These are phyloP conservation scores for Rhizopogon salebrosus DNA, from an alignment of 768 basidiomycete species.

Conservation along the genomic window DNA sequence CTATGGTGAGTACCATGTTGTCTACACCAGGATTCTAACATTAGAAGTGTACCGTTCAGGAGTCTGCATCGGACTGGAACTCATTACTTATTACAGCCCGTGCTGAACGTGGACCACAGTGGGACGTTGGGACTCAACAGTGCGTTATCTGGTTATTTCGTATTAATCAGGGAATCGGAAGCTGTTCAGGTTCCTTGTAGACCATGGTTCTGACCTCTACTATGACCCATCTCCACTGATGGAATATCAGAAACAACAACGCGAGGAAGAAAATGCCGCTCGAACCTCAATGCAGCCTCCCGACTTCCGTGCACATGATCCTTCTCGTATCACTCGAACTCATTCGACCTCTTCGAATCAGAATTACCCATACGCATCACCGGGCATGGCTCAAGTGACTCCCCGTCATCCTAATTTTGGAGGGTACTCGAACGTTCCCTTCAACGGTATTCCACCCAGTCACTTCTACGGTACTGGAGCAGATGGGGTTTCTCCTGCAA, in stretches of 20 bases:
- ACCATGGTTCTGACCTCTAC: conserved; percentile 65
- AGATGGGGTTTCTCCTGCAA: conserved; percentile 15
- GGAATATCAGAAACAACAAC: conserved; percentile 40
- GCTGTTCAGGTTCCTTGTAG: conserved; percentile 64
- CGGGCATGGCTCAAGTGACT: conserved; percentile 6
- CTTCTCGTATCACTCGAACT: conserved; percentile 27
- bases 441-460: conserved; percentile 30
- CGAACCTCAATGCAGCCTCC: conserved; percentile 27
- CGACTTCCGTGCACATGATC: conserved; percentile 27
- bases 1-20: conserved; percentile 48
- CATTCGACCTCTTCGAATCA: conserved; percentile 24
- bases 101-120: conserved; percentile 79
- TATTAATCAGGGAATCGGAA: neutral
- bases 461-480: conserved; percentile 38
- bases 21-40: neutral
- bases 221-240: conserved; percentile 63
- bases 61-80: conserved; percentile 85
- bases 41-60: conserved; percentile 29
- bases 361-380: conserved; percentile 24
- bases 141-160: conserved; percentile 31
- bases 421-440: conserved; percentile 19
- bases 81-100: conserved; percentile 73
- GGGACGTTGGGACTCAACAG: conserved; percentile 87
- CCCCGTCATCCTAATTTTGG: conserved; percentile 26
- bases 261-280: conserved; percentile 24